These are phyloP conservation scores for Serendipita sp. DNA, from an alignment of 768 basidiomycete species.

Conservation along the genomic window DNA sequence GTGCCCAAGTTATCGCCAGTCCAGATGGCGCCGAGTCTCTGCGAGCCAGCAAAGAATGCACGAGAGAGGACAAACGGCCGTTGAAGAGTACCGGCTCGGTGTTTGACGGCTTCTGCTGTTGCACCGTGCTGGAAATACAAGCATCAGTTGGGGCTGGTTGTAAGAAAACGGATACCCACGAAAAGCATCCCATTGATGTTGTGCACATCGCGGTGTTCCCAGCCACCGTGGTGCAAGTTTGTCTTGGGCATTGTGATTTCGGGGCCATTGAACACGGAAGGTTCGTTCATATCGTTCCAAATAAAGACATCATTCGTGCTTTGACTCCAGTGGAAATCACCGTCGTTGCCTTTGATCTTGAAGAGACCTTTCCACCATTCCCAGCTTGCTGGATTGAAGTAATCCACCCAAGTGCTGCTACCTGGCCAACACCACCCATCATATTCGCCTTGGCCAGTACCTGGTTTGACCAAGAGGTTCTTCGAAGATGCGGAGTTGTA, in stretches of 20 bases:
- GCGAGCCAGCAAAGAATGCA: conserved; percentile 89
- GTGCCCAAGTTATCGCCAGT: conserved; percentile 96
- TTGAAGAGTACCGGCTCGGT: conserved; percentile 55
- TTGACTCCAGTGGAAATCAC: conserved; percentile 58
- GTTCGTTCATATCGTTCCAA: conserved; percentile 99
- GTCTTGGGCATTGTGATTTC: conserved; percentile 78
- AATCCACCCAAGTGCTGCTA: conserved; percentile 92
- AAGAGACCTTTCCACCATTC: conserved; percentile 83
- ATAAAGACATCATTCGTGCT: conserved; percentile 77
- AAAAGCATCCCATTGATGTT: conserved; percentile 94
- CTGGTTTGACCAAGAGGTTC: conserved; percentile 68
- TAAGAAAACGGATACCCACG: conserved; percentile 18
- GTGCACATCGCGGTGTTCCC: conserved; percentile 97
- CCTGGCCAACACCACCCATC: conserved; percentile 99
- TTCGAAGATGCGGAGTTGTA: conserved; percentile 73
- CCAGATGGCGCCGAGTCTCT: conserved; percentile 96
- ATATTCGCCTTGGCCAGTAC: conserved; percentile 61
- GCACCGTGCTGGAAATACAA: conserved; percentile 47
- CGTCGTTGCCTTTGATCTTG: conserved; percentile 32
- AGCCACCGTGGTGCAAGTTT: conserved; percentile 75
- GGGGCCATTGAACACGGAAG: conserved; percentile 96
- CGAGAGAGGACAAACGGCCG: conserved; percentile 94
- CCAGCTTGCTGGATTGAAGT: conserved; percentile 84
- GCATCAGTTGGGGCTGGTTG: not conserved
- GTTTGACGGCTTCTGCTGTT: conserved; percentile 64